These are phyloP conservation scores for Pontederia crassipes DNA, from an alignment of 176 grass and related monocot genomes.

Conservation along the genomic window DNA sequence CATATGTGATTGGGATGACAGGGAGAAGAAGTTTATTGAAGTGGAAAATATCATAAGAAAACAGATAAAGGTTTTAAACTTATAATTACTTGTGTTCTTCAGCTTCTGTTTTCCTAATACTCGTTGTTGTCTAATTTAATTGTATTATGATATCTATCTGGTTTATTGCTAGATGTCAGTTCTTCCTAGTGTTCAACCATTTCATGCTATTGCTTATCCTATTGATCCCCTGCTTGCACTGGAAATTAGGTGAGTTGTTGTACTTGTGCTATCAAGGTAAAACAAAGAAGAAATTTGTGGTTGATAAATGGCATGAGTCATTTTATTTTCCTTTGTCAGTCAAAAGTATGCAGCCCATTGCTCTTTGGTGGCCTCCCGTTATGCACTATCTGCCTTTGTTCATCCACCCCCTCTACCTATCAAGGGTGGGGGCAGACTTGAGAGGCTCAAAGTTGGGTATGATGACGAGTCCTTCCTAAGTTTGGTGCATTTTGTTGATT, in stretches of 20 bases:
- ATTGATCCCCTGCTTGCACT: slow-evolving; percentile 67
- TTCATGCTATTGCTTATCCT: slow-evolving; percentile 91
- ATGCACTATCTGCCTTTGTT: slow-evolving; percentile 45
- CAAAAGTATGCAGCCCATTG: slow-evolving; percentile 75
- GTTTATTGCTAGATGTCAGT: slow-evolving; percentile 10
- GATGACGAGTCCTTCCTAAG: background rate
- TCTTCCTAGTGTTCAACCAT: slow-evolving; percentile 88
- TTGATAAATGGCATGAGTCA: background rate
- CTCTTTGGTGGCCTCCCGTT: slow-evolving; percentile 63
- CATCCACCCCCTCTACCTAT: slow-evolving; percentile 44
- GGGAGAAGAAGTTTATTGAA: slow-evolving; percentile 51
- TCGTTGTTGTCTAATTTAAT: too few relatives aligned
- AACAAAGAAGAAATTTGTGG: background rate
- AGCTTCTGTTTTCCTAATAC: too few relatives aligned
- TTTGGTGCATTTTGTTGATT: background rate
- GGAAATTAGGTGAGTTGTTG: slow-evolving; percentile 56
- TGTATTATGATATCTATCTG: too few relatives aligned
- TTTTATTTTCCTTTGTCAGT: slow-evolving; percentile 17
- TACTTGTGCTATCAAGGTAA: background rate
- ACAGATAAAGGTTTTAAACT: slow-evolving; percentile 53
- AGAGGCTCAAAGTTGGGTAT: slow-evolving; percentile 69
- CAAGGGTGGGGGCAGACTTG: slow-evolving; percentile 38
- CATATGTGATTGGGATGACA: slow-evolving; percentile 79
- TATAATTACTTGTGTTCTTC: background rate
- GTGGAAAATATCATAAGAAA: slow-evolving; percentile 77